Evolutionary conservation across 176 grass and related monocot genomes (phyloP).

Genomic region (Thalia dealbata): DNA sequence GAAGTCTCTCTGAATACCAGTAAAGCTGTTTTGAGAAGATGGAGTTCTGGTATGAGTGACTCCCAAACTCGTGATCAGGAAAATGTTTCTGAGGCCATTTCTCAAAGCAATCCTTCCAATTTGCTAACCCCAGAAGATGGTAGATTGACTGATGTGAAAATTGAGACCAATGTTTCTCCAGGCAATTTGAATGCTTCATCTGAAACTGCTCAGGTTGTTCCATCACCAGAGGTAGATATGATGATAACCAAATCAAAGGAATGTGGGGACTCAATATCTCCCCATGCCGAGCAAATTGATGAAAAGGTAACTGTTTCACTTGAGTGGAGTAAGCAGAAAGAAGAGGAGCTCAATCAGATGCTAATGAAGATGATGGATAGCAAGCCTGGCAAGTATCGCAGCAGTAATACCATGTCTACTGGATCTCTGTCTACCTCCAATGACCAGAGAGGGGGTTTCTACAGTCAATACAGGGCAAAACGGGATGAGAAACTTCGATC

Average conservation of each 20-base stretch:
- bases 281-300: slow-evolving; percentile 39
- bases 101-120: slow-evolving; percentile 38
- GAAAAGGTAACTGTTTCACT: slow-evolving; percentile 49
- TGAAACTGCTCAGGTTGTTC: slow-evolving; percentile 22
- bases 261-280: slow-evolving; percentile 30
- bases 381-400: slow-evolving; percentile 58
- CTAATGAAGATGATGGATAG: slow-evolving; percentile 93
- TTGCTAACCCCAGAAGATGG: slow-evolving; percentile 29
- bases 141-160: slow-evolving; percentile 31
- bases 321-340: slow-evolving; percentile 93
- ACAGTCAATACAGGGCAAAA: slow-evolving; percentile 53
- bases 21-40: slow-evolving; percentile 81
- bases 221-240: slow-evolving; percentile 30
- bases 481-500: slow-evolving; percentile 49
- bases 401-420: slow-evolving; percentile 23
- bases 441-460: slow-evolving; percentile 46
- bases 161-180: slow-evolving; percentile 21
- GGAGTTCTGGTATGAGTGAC: slow-evolving; percentile 92
- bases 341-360: slow-evolving; percentile 93
- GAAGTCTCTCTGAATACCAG: slow-evolving; percentile 35
- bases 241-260: slow-evolving; percentile 20
- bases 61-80: slow-evolving; percentile 44
- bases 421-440: slow-evolving; percentile 28
- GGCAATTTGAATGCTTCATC: slow-evolving; percentile 9
- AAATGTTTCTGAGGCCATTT: slow-evolving; percentile 39